Evolutionary conservation across 1,284 basidiomycete species (phyloP).

Genomic region (Cutaneotrichosporon spelunceum): DNA sequence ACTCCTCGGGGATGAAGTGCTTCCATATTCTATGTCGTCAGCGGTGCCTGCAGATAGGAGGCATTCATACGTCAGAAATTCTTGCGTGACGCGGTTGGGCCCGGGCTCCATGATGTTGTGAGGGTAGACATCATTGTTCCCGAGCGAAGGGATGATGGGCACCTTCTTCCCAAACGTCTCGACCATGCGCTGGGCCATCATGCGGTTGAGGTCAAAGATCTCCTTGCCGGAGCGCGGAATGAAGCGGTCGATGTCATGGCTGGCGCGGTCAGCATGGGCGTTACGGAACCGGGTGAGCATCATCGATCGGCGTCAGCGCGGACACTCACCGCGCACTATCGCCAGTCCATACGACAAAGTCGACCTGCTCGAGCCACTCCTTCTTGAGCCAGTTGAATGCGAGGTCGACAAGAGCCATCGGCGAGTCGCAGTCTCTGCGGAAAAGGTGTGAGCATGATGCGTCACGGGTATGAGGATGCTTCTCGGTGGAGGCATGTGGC

Average conservation of each 20-base stretch:
- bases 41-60: slow-evolving; percentile 5
- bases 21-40: slow-evolving; percentile 67
- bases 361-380: slow-evolving; percentile 76
- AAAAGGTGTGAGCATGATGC: not conserved
- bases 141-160: slow-evolving; percentile 78
- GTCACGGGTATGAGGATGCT: not conserved
- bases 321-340: slow-evolving; percentile 73
- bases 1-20: slow-evolving; percentile 74
- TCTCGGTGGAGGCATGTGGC: not conserved
- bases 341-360: slow-evolving; percentile 92
- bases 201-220: slow-evolving; percentile 72
- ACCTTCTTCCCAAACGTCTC: slow-evolving; percentile 68
- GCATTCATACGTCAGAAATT: slow-evolving; percentile 62
- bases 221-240: slow-evolving; percentile 75
- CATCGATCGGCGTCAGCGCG: slow-evolving; percentile 2
- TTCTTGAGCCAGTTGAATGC: slow-evolving; percentile 76
- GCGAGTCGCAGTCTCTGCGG: slow-evolving; percentile 80
- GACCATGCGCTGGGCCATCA: slow-evolving; percentile 68
- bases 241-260: slow-evolving; percentile 82
- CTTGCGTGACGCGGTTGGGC: slow-evolving; percentile 73
- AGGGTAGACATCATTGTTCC: slow-evolving; percentile 89
- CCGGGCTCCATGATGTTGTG: slow-evolving; percentile 61
- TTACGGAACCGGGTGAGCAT: slow-evolving; percentile 4
- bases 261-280: slow-evolving; percentile 39
- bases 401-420: slow-evolving; percentile 69